phyloP scores from a whole-genome alignment of 2,329 filamentous ascomycete species.

The Tolypocladium album region DNA sequence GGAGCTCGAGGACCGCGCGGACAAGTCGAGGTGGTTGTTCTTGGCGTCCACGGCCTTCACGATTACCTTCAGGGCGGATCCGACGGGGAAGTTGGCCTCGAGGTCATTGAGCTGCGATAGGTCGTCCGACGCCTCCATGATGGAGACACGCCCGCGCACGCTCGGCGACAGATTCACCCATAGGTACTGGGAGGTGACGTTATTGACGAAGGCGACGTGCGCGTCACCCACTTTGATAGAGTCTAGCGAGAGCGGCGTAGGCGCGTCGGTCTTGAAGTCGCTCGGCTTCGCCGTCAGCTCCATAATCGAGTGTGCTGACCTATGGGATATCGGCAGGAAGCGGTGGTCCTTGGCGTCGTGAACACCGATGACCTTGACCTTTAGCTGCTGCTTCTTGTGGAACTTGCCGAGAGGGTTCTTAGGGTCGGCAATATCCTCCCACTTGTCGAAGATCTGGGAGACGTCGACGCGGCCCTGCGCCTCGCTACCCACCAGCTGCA shows the following conservation, averaged over 20 bases:
- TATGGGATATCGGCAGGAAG: constrained; percentile 85
- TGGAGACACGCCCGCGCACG: constrained; percentile 71
- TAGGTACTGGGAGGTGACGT: constrained; percentile 64
- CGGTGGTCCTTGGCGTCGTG: constrained; percentile 86
- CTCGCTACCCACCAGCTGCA: constrained; percentile 61
- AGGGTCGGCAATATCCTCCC: constrained; percentile 74
- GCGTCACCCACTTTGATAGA: constrained; percentile 61
- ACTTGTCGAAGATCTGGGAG: constrained; percentile 80
- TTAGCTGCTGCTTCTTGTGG: constrained; percentile 56
- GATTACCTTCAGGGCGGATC: constrained; percentile 74
- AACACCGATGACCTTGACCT: constrained; percentile 71
- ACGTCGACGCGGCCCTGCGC: constrained; percentile 88
- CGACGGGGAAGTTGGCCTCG: constrained; percentile 71
- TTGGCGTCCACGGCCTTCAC: constrained; percentile 64
- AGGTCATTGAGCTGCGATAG: constrained; percentile 68
- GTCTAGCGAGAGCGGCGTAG: constrained; percentile 53
- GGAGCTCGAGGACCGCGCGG: constrained; percentile 53
- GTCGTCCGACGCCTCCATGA: constrained; percentile 81
- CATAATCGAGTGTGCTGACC: constrained; percentile 69
- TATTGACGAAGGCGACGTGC: constrained; percentile 84
- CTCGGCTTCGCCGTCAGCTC: constrained; percentile 77
- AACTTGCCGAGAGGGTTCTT: constrained; percentile 71
- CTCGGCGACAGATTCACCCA: constrained; percentile 90
- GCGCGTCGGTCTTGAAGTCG: constrained; percentile 37
- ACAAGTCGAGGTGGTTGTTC: constrained; percentile 71